Evolutionary conservation across 805 yeast genomes (phyloP).

Genomic region (Scheffersomyces coipomensis): DNA sequence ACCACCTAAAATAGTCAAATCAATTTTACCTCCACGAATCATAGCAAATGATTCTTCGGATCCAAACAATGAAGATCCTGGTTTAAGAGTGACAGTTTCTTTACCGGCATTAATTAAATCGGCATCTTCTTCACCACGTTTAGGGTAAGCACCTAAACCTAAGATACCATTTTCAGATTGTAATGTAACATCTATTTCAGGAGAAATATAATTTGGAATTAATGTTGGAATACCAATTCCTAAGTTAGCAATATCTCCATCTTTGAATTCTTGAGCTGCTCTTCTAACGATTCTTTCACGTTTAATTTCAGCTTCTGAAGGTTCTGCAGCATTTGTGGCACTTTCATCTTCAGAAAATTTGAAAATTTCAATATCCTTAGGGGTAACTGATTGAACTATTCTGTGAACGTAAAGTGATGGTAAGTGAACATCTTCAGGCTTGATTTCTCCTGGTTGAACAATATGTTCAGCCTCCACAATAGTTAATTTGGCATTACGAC

Average conservation of each 20-base stretch:
- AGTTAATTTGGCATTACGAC: conserved; percentile 44
- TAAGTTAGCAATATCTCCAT: conserved; percentile 43
- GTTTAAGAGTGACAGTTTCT: conserved; percentile 45
- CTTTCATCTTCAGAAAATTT: conserved; percentile 16
- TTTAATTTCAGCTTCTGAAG: conserved; percentile 14
- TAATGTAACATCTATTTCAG: conserved; percentile 34
- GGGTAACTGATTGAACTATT: conserved; percentile 39
- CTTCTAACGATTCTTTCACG: conserved; percentile 39
- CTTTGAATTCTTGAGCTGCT: conserved; percentile 45
- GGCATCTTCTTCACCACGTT: conserved; percentile 41
- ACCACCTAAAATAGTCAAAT: conserved; percentile 48
- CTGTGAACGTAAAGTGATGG: conserved; percentile 45
- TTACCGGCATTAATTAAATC: conserved; percentile 53
- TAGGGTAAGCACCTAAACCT: conserved; percentile 48
- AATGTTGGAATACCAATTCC: conserved; percentile 56
- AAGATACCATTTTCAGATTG: conserved; percentile 51
- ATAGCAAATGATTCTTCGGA: conserved; percentile 51
- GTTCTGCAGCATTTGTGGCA: conserved; percentile 2
- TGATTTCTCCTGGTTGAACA: conserved; percentile 44
- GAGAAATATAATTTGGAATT: conserved; percentile 40
- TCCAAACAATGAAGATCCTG: conserved; percentile 49
- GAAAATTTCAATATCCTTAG: conserved; percentile 42
- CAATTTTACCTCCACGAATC: conserved; percentile 47
- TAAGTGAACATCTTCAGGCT: conserved; percentile 45
- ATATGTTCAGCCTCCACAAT: conserved; percentile 52